Conservation (phyloP, 108 stramenopile species). For the Skeletonema grethae region DNA sequence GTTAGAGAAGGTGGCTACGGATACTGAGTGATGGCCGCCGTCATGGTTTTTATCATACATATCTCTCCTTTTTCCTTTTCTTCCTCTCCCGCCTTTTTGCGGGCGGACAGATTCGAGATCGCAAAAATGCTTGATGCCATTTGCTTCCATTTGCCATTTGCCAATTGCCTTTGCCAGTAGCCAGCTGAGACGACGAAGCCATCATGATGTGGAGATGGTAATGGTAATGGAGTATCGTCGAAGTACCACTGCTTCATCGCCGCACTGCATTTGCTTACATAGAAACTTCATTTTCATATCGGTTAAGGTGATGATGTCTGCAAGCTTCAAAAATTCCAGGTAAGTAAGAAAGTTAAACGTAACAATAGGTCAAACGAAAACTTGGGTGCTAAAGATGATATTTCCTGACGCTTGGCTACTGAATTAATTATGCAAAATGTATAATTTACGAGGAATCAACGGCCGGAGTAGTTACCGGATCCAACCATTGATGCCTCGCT, state of each 20-base stretch:
- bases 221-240: no score
- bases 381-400: slow-evolving; percentile 48
- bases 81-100: no score
- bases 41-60: no score
- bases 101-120: no score
- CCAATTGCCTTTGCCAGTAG: no score
- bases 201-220: no score
- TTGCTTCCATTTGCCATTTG: no score
- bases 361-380: not conserved
- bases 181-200: no score
- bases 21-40: no score
- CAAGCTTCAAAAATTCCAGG: not conserved
- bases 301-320: not conserved
- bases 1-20: not conserved
- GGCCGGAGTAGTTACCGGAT: slow-evolving; percentile 81
- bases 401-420: slow-evolving; percentile 72
- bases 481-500: slow-evolving; percentile 50
- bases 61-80: no score
- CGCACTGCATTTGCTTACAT: not conserved
- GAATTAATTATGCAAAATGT: slow-evolving; percentile 20
- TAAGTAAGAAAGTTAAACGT: not conserved
- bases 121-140: no score
- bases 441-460: slow-evolving; percentile 31
- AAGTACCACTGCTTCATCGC: no score
- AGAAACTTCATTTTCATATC: not conserved